phyloP scores from a whole-genome alignment of 208 protist genomes.

The Trypanosoma brucei region DNA sequence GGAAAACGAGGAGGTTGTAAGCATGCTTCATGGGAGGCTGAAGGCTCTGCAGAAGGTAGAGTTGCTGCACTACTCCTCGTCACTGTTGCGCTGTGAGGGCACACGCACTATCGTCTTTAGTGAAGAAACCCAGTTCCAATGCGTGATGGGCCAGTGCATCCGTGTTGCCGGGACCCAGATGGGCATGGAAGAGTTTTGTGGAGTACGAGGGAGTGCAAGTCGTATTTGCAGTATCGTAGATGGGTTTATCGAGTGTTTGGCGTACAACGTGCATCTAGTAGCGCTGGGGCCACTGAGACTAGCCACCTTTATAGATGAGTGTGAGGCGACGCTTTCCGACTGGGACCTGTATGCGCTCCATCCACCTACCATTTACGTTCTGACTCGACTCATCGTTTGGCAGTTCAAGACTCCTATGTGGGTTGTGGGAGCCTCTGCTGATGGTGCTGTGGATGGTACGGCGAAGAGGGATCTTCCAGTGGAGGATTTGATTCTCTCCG shows the following conservation, averaged over 20 bases:
- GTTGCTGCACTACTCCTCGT: constrained; percentile 64
- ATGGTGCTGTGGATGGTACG: neutral
- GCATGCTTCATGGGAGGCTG: constrained; percentile 35
- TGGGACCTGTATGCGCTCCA: constrained; percentile 84
- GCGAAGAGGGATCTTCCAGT: constrained; percentile 22
- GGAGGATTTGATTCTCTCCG: constrained; percentile 45
- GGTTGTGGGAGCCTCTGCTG: neutral
- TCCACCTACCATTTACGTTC: constrained; percentile 70
- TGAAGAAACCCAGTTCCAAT: constrained; percentile 19
- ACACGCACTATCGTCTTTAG: constrained; percentile 29
- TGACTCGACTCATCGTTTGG: constrained; percentile 66
- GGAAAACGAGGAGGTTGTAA: constrained; percentile 10
- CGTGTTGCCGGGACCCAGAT: constrained; percentile 55
- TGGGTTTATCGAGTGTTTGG: constrained; percentile 57
- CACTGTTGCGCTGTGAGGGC: constrained; percentile 32
- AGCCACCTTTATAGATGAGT: constrained; percentile 59
- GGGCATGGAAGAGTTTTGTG: constrained; percentile 58
- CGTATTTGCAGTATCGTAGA: constrained; percentile 58
- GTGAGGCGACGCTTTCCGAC: constrained; percentile 53
- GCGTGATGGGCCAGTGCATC: constrained; percentile 52
- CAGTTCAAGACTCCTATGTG: constrained; percentile 39
- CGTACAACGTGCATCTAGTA: constrained; percentile 32
- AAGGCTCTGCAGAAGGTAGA: constrained; percentile 38
- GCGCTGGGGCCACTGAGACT: constrained; percentile 1
- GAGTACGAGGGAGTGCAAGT: constrained; percentile 26